Conservation (phyloP, 2,329 filamentous ascomycete species). For the Monosporascus cannonballus region DNA sequence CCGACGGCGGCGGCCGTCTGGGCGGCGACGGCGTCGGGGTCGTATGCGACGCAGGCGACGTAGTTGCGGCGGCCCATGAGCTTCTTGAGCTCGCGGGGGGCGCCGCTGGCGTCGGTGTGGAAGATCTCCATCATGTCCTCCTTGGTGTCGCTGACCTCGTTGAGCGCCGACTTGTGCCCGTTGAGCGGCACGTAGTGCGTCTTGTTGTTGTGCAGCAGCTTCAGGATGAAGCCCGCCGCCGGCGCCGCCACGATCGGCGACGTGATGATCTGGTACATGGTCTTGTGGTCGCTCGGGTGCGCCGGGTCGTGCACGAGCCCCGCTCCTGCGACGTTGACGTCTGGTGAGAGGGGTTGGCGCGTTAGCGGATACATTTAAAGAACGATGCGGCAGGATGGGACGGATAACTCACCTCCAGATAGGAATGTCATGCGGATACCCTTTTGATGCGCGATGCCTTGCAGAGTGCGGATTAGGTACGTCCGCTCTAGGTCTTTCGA, state of each 20-base stretch:
- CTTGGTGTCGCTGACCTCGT: slow-evolving; percentile 83
- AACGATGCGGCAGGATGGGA: not conserved
- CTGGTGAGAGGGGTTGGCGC: slow-evolving; percentile 28
- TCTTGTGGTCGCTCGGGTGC: slow-evolving; percentile 91
- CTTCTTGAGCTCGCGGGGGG: slow-evolving; percentile 75
- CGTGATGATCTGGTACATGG: slow-evolving; percentile 97
- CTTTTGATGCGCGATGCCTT: slow-evolving; percentile 93
- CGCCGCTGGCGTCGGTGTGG: slow-evolving; percentile 85
- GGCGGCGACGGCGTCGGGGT: slow-evolving; percentile 77
- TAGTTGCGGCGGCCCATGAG: slow-evolving; percentile 94
- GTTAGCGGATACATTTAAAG: not conserved
- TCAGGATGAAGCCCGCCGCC: slow-evolving; percentile 77
- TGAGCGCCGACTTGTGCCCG: slow-evolving; percentile 63
- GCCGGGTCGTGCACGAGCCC: slow-evolving; percentile 91
- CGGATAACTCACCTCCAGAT: slow-evolving; percentile 60
- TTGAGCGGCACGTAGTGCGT: slow-evolving; percentile 87
- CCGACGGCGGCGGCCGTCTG: slow-evolving; percentile 67
- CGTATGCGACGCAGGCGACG: slow-evolving; percentile 86
- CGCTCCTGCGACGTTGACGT: slow-evolving; percentile 85
- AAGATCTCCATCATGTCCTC: slow-evolving; percentile 99
- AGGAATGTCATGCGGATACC: slow-evolving; percentile 95
- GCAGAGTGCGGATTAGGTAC: slow-evolving; percentile 90
- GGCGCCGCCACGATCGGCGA: slow-evolving; percentile 89
- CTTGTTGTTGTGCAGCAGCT: slow-evolving; percentile 93
- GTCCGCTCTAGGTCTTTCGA: slow-evolving; percentile 96